phyloP scores from a whole-genome alignment of 768 basidiomycete genomes.

The Rhizopogon salebrosus region DNA sequence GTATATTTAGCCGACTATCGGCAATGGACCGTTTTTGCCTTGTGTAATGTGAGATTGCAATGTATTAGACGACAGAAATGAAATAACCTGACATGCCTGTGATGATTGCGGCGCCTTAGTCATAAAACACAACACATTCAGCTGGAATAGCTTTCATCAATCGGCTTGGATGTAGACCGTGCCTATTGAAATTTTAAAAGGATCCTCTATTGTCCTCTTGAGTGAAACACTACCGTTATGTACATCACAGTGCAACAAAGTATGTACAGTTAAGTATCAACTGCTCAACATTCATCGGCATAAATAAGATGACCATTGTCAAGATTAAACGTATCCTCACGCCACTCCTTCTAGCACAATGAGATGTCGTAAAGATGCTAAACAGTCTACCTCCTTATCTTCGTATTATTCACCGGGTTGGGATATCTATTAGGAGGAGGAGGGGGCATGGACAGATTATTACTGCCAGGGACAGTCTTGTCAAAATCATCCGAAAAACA shows the following conservation, averaged over 20 bases:
- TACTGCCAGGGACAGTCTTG: neutral
- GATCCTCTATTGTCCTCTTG: no score
- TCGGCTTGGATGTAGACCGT: slow-evolving; percentile 78
- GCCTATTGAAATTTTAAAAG: slow-evolving; percentile 68
- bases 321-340: no score
- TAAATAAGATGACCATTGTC: no score
- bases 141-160: slow-evolving; percentile 75
- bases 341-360: no score
- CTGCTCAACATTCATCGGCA: no score
- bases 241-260: no score
- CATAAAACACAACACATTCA: no score
- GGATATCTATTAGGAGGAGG: neutral
- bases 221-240: no score
- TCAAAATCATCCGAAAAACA: neutral
- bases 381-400: neutral
- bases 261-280: no score
- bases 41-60: neutral
- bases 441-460: neutral
- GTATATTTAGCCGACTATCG: neutral
- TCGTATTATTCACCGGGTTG: neutral
- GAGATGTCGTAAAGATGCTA: no score
- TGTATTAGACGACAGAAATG: neutral
- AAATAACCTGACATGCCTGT: neutral
- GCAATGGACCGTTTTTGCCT: neutral
- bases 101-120: neutral